A percentile compares a stretch with the other conserved stretches of the same genome.
Evolutionary conservation across 495 filamentous ascomycete genomes (phyloP).

Genomic region (Penicillium cinerascens): DNA sequence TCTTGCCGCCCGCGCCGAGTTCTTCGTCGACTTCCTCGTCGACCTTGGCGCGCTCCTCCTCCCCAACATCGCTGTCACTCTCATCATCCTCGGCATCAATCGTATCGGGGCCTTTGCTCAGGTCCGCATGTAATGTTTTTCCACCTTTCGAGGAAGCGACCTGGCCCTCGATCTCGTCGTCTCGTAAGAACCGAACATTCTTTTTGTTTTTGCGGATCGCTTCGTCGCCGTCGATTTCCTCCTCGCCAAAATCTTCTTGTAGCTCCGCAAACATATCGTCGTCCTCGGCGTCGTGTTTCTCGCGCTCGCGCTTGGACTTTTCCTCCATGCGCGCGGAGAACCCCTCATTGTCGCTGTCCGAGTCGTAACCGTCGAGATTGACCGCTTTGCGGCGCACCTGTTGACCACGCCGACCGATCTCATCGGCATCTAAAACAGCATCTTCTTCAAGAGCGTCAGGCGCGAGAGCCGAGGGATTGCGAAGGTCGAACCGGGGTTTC

Average conservation of each 20-base stretch:
- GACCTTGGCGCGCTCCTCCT: constrained; percentile 66
- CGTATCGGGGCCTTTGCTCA: constrained; percentile 41
- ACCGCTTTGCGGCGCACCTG: constrained; percentile 86
- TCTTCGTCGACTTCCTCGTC: constrained; percentile 78
- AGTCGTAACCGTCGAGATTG: constrained; percentile 95
- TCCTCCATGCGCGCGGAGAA: constrained; percentile 68
- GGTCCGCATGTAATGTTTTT: constrained; percentile 60
- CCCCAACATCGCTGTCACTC: constrained; percentile 67
- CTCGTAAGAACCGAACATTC: constrained; percentile 70
- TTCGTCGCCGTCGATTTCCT: constrained; percentile 47
- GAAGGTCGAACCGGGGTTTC: constrained; percentile 89
- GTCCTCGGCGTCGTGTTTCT: constrained; percentile 45
- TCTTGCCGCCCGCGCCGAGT: constrained; percentile 81
- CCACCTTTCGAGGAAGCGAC: constrained; percentile 69
- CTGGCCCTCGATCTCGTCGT: constrained; percentile 81
- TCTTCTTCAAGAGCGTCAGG: constrained; percentile 76
- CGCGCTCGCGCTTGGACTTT: constrained; percentile 49
- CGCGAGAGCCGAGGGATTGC: constrained; percentile 88
- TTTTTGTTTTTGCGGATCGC: constrained; percentile 65
- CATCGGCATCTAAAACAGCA: constrained; percentile 80
- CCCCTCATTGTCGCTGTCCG: constrained; percentile 88
- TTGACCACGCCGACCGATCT: constrained; percentile 76
- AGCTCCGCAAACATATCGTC: constrained; percentile 92
- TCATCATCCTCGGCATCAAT: constrained; percentile 41
- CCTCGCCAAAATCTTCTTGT: constrained; percentile 57